phyloP scores from a whole-genome alignment of 1,284 basidiomycete species.

The Lentinus polychrous region DNA sequence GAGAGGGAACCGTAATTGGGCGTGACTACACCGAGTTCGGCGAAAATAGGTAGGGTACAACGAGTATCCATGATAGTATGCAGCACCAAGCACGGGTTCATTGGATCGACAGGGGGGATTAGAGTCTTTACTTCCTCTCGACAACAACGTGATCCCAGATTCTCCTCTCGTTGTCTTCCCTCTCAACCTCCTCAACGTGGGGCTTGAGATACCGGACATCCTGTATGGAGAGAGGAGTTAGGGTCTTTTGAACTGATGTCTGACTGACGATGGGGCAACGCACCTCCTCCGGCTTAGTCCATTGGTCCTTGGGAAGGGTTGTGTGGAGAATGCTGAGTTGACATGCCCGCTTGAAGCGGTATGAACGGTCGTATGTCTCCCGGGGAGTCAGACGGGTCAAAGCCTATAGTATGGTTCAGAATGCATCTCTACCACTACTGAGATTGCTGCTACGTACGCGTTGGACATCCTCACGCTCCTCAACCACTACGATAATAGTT shows the following conservation, averaged over 20 bases:
- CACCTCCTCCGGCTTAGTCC: conserved; percentile 80
- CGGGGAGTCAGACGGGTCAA: conserved; percentile 73
- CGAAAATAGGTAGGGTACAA: no score
- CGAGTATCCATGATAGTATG: no score
- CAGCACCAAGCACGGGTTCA: no score
- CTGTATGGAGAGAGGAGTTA: conserved; percentile 35
- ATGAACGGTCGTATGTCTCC: conserved; percentile 88
- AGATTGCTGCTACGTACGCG: conserved; percentile 48
- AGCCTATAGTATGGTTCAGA: conserved; percentile 50
- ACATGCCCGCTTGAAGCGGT: conserved; percentile 82
- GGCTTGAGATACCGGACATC: conserved; percentile 89
- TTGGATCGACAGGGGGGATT: neutral
- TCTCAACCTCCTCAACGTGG: conserved; percentile 68
- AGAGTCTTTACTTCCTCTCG: conserved; percentile 45
- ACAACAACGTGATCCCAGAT: conserved; percentile 80
- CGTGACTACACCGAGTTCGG: no score
- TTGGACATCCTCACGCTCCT: conserved; percentile 83
- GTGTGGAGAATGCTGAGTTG: conserved; percentile 80
- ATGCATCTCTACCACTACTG: neutral
- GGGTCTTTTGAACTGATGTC: no score
- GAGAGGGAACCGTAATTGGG: no score
- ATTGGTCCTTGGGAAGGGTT: conserved; percentile 80
- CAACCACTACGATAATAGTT: conserved; percentile 53
- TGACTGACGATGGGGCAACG: conserved; percentile 11
- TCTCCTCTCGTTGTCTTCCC: conserved; percentile 76